Evolutionary conservation across 257 asterid species (phyloP), one percentile per base, ranked within the genome.

Genomic region (Capsicum baccatum): DNA sequence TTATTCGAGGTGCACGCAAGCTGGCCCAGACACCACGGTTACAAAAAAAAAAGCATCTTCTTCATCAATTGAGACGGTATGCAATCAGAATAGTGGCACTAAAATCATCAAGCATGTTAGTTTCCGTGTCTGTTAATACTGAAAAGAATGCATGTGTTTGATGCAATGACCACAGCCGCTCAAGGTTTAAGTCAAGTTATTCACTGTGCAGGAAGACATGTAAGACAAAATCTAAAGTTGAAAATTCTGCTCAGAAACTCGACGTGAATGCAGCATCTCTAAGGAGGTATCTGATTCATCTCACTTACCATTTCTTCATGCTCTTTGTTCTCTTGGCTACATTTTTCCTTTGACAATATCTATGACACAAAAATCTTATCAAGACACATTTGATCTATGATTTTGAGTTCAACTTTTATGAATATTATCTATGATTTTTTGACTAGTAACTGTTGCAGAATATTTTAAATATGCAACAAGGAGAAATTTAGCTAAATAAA

Each of bases 191-290:
- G 64, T 54, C 21, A 82, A 82, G 26, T 52, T 66, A 52, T 67
- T 58, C 58, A 15, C 87, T 83, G 47, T 33, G 82, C 98, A 95
- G 98, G 88, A 89, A 92, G 62, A 86, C 84, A 84, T 88, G 89
- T 79, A 86, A 63, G 80, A 55, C 85, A 73, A 90, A 87, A 80
- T 50, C 87, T 55, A 84, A 71, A 67, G 81, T 48, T 78, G 81
- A 78, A 78, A 70, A 64, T 67, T 66, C 86, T 54, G 88, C 93
- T 63, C 85, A 84, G 39, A 90, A 86, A 79, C 91, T 87, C 83
- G 91, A 90, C 4, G 88, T 83, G 83, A 81, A 81, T 44, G 73
- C 84, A 1, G 79, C 70, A 55, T 74, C 88, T 71, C 81, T 69
- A 44, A 88, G 91, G 87, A 90, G 94, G 98, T 94, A 87, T 55